A percentile compares a stretch with the other conserved stretches of the same genome.
phyloP scores from a whole-genome alignment of 2,329 filamentous ascomycete genomes.

The Neonectria punicea region DNA sequence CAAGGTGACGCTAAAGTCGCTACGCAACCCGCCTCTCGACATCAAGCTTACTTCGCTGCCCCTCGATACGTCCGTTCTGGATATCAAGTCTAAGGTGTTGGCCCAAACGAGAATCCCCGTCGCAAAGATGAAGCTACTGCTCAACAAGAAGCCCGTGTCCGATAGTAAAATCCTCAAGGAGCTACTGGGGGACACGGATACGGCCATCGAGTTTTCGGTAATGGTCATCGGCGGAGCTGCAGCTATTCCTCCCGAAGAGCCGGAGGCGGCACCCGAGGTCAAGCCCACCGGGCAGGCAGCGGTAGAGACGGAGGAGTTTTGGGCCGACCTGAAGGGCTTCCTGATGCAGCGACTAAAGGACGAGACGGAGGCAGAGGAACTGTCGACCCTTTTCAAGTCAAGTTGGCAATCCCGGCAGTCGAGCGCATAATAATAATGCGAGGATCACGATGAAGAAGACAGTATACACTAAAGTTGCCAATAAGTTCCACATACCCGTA shows the following conservation, averaged over 20 bases:
- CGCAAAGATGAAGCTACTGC: slow-evolving; percentile 87
- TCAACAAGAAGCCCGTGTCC: slow-evolving; percentile 85
- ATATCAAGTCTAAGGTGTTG: slow-evolving; percentile 78
- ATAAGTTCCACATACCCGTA: slow-evolving; percentile 44
- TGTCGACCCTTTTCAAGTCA: slow-evolving; percentile 74
- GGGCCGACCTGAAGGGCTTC: slow-evolving; percentile 85
- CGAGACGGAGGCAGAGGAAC: slow-evolving; percentile 69
- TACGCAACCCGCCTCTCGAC: slow-evolving; percentile 78
- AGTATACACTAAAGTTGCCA: slow-evolving; percentile 32
- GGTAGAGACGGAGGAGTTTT: slow-evolving; percentile 80
- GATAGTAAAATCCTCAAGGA: slow-evolving; percentile 84
- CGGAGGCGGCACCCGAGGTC: slow-evolving; percentile 44
- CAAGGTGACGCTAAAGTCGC: slow-evolving; percentile 75
- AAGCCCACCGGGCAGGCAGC: slow-evolving; percentile 64
- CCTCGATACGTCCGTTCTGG: slow-evolving; percentile 77
- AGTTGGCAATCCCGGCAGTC: slow-evolving; percentile 70
- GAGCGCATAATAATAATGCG: slow-evolving; percentile 34
- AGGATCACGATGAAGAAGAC: slow-evolving; percentile 28
- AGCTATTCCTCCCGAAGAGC: slow-evolving; percentile 55
- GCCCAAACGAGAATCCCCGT: slow-evolving; percentile 69
- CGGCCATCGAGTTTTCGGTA: slow-evolving; percentile 77
- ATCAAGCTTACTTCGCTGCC: slow-evolving; percentile 72
- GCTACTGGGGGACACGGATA: slow-evolving; percentile 64
- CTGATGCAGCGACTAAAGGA: slow-evolving; percentile 82
- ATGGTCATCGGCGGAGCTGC: slow-evolving; percentile 85